These are phyloP conservation scores for Cryphonectria parasitica DNA, from an alignment of 2,329 filamentous ascomycete species.

Conservation along the genomic window DNA sequence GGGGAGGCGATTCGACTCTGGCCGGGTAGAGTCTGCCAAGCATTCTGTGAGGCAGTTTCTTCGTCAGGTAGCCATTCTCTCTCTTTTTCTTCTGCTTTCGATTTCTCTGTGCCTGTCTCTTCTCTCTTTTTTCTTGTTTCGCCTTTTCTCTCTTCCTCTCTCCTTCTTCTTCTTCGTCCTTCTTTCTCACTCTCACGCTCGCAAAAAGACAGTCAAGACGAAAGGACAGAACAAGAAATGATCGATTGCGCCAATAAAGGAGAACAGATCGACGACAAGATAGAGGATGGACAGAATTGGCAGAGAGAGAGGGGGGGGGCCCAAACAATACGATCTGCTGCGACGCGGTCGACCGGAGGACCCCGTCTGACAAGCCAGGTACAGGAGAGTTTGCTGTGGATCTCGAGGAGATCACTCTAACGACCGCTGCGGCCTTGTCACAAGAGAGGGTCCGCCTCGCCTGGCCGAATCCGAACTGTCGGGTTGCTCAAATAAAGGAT, in stretches of 20 bases:
- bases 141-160: background rate
- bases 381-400: background rate
- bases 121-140: background rate
- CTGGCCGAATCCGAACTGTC: slow-evolving; percentile 7
- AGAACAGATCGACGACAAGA: background rate
- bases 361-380: slow-evolving; percentile 3
- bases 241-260: slow-evolving; percentile 4
- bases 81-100: too few relatives aligned
- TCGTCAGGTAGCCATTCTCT: slow-evolving; percentile 8
- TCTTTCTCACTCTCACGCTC: background rate
- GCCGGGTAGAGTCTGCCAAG: slow-evolving; percentile 12
- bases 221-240: background rate
- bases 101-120: background rate
- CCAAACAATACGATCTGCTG: background rate
- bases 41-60: slow-evolving; percentile 12
- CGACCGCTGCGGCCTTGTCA: background rate
- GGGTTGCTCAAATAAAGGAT: slow-evolving; percentile 4
- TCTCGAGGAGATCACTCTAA: slow-evolving; percentile 1
- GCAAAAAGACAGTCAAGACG: background rate
- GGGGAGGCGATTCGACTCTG: slow-evolving; percentile 20
- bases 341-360: slow-evolving; percentile 8
- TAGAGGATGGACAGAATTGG: background rate
- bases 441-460: slow-evolving; percentile 7
- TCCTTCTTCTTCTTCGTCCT: background rate
- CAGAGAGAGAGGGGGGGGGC: background rate